Evolutionary conservation across 495 filamentous ascomycete species (phyloP).

Genomic region (Penicillium paradoxum): DNA sequence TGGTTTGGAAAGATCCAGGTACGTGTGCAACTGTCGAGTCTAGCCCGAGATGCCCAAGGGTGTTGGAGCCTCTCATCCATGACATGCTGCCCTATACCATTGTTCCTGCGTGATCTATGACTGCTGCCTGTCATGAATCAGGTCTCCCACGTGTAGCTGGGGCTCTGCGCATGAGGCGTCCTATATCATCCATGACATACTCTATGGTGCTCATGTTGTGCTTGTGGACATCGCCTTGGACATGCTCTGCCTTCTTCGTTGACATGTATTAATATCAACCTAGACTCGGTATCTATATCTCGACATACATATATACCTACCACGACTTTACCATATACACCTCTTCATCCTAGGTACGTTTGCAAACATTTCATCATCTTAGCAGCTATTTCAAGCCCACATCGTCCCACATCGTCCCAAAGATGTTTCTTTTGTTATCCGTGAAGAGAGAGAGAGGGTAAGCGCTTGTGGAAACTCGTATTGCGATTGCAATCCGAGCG

Average conservation of each 20-base stretch:
- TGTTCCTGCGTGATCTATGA: slow-evolving; percentile 4
- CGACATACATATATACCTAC: not conserved
- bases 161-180: slow-evolving; percentile 1
- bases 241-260: not conserved
- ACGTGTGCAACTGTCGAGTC: not conserved
- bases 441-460: not conserved
- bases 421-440: not conserved
- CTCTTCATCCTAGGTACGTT: not conserved
- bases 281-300: not conserved
- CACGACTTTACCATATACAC: not conserved
- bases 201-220: not conserved
- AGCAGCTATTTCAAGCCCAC: not conserved
- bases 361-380: not conserved
- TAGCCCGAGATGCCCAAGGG: not conserved
- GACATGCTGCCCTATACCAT: not conserved
- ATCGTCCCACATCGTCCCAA: too few relatives aligned
- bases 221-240: not conserved
- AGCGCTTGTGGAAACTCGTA: not conserved
- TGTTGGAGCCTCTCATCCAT: not conserved
- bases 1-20: not conserved
- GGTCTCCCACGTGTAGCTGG: not conserved
- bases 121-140: not conserved
- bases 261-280: not conserved
- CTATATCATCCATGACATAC: not conserved
- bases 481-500: slow-evolving; percentile 4